Conservation (phyloP, 306 rosid genomes). For the Pyrus bretschneideri region DNA sequence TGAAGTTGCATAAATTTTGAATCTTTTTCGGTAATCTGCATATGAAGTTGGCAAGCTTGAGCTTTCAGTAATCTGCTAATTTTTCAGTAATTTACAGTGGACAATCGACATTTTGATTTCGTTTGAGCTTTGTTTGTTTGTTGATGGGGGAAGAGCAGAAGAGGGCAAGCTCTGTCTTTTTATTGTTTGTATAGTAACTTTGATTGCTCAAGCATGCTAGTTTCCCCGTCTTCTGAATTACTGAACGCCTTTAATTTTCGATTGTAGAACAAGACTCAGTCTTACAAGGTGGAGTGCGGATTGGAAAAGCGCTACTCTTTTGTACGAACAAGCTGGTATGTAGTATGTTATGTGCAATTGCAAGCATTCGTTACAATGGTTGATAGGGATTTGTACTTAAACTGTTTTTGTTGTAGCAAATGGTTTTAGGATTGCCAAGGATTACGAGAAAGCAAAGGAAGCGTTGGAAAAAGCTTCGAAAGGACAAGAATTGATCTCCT, state of each 20-base stretch:
- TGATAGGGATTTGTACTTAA: too few relatives aligned
- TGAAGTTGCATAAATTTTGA: neutral
- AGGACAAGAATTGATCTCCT: conserved; percentile 93
- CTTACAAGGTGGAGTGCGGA: conserved; percentile 67
- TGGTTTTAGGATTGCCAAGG: conserved; percentile 65
- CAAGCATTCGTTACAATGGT: neutral
- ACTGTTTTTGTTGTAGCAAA: conserved; percentile 38
- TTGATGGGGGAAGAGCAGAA: neutral
- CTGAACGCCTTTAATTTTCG: neutral
- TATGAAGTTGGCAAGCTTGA: neutral
- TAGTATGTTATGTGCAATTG: conserved; percentile 6
- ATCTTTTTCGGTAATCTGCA: neutral
- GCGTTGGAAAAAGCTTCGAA: conserved; percentile 88
- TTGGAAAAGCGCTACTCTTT: conserved; percentile 65
- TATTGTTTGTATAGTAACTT: neutral
- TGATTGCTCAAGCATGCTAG: neutral
- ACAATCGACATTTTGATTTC: neutral
- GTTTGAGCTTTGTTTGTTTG: neutral
- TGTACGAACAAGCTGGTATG: conserved; percentile 89
- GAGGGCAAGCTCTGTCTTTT: neutral
- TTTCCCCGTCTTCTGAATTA: neutral
- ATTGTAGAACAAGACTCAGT: conserved; percentile 69
- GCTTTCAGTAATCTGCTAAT: neutral
- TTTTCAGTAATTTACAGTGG: neutral
- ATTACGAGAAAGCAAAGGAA: conserved; percentile 73